phyloP scores from a whole-genome alignment of 2,329 filamentous ascomycete species.

The Neoascochyta sp. region DNA sequence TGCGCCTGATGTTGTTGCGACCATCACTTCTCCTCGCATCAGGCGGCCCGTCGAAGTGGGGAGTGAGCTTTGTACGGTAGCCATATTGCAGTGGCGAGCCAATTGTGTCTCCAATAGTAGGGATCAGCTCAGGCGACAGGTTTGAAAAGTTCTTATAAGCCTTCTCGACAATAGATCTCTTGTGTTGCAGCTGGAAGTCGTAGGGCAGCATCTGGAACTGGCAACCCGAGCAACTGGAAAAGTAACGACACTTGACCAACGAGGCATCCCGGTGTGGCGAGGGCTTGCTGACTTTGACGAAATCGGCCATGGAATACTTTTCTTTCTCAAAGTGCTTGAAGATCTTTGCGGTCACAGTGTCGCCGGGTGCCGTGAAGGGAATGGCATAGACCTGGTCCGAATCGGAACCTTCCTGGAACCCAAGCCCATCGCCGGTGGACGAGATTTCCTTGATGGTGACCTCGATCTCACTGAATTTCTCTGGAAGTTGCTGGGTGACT shows the following conservation, averaged over 20 bases:
- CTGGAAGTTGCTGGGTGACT: constrained; percentile 49
- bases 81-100: constrained; percentile 86
- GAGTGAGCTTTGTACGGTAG: constrained; percentile 95
- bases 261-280: constrained; percentile 73
- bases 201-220: constrained; percentile 98
- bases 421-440: constrained; percentile 88
- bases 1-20: constrained; percentile 51
- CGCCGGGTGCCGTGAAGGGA: constrained; percentile 83
- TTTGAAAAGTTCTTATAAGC: constrained; percentile 90
- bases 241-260: constrained; percentile 80
- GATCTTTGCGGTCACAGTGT: constrained; percentile 73
- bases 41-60: constrained; percentile 83
- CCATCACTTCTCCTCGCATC: constrained; percentile 47
- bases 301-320: constrained; percentile 74
- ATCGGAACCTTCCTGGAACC: constrained; percentile 61
- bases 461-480: constrained; percentile 70
- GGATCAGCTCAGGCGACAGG: constrained; percentile 70
- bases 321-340: constrained; percentile 65
- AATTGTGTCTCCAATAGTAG: constrained; percentile 76
- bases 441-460: constrained; percentile 79
- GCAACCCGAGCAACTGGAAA: constrained; percentile 78
- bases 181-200: constrained; percentile 76
- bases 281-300: constrained; percentile 70
- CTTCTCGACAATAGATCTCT: constrained; percentile 81
- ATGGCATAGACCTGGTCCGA: constrained; percentile 74